Evolutionary conservation across 2,329 filamentous ascomycete species (phyloP), one percentile per base, ranked within the genome.

Genomic region (Xylariaceae sp.): DNA sequence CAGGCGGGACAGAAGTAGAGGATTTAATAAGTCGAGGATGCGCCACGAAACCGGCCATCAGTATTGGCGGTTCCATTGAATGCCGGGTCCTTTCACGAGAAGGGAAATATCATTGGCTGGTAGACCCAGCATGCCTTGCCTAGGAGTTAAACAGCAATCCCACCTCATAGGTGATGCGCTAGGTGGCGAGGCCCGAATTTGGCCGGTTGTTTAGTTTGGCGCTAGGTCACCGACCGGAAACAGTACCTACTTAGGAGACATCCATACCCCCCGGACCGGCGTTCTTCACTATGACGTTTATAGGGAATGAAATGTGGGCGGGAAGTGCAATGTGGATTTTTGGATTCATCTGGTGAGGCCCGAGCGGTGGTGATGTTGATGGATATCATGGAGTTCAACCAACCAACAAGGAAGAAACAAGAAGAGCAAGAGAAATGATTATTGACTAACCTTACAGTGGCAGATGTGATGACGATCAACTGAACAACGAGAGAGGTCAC

Each of bases 171-270:
- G 50, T 50, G 53, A 51, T 59, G 47, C 31, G 54, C 9, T 51
- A 46, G 55, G 57, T 53, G 44, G 32, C 6, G 51, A 53, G 53
- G 56, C 43, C 52, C 50, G 56, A 55, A 56, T 58, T 55, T 51
- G 50, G 50, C 54, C 56, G 54, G 49, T 46, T 58, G 61, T 55
- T 35, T 50, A 40, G 51, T 47, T 58, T 54, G 57, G 57, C 52
- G 52, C 52, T 59, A 49, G 61, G 60, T 57, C 53, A 57, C 46
- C 50, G 47, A 46, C 65, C 62, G 64, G 62, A 51, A 65, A 62
- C 59, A 60, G 19, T 19, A 19, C 19, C 19, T 19, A 19, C 19
- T 58, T 63, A 65, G 64, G 63, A 51, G 48, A 32, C 34, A 37
- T 29, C 49, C n/a, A 30, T 11, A 7, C 9, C 34, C 40, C 40